Evolutionary conservation across 768 basidiomycete species (phyloP), one percentile per base, ranked within the genome.

Genomic region (Ephemerocybe angulata): DNA sequence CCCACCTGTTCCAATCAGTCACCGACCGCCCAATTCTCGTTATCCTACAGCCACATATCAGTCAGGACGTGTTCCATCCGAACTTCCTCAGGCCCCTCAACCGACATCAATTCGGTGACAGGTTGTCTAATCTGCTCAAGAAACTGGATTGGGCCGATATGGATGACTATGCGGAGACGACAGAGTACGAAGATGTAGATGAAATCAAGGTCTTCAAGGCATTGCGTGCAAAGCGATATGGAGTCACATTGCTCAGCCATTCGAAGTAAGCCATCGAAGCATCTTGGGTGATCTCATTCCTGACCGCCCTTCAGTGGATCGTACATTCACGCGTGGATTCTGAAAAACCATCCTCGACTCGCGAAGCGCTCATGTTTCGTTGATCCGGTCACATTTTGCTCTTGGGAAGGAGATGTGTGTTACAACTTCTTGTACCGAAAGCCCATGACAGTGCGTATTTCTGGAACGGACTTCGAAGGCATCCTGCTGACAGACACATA

Each of bases 401-500:
- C 88, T 5, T 98, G 93, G 93, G 94, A 97, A 80, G 93, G 93
- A 56, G 88, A 93, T 69, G 84, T 95, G 25, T 95, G 93, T 67
- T 90, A 88, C 72, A 93, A 93, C 65, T 96, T 96, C 70, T 74
- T 94, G 50, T 96, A 95, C 67, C 77, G 83, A 6, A 76, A 74
- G 27, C 85, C 86, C 48, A 75, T 70, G 44, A 87, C 82, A 28
- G 89, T 87, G 70, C 58, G 82, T 71, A 43, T 25, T 50, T 53
- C 57, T 43, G 37, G 28, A 46, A 41, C 42, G 59, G 21, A n/a
- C 31, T 30, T 40, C 24, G 29, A 50, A 7, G 42, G 38, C 22
- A 56, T 31, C 50, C 50, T 53, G 24, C 54, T 49, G 42, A 50
- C 17, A n/a, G n/a, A n/a, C n/a, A n/a, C n/a, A n/a, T n/a, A 15